phyloP scores from a whole-genome alignment of 345 rosid species.

The Moringa oleifera region DNA sequence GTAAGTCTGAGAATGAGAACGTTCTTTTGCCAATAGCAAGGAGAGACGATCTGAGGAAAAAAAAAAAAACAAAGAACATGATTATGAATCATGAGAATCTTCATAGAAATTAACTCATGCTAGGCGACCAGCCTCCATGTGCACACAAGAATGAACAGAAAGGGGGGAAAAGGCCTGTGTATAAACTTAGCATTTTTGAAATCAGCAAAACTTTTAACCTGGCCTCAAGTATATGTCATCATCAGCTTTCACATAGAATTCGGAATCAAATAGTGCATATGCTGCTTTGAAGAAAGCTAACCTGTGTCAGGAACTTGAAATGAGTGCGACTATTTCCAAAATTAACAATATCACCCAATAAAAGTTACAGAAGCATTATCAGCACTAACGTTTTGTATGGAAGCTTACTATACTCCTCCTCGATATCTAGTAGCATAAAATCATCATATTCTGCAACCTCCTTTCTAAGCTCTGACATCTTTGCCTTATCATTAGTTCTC shows the following conservation, averaged over 20 bases:
- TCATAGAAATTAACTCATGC: neutral
- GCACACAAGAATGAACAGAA: neutral
- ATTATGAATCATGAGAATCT: neutral
- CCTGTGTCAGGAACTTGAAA: constrained; percentile 28
- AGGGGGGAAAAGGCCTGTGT: too few relatives aligned
- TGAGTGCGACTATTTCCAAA: neutral
- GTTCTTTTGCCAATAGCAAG: constrained; percentile 70
- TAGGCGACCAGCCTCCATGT: neutral
- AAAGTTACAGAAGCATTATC: constrained; percentile 1
- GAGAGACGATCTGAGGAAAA: constrained; percentile 63
- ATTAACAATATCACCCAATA: neutral
- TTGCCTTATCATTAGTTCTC: constrained; percentile 44
- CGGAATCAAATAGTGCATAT: constrained; percentile 71
- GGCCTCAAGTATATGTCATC: constrained; percentile 92
- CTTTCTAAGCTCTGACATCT: constrained; percentile 59
- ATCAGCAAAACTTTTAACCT: constrained; percentile 36
- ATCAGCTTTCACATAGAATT: constrained; percentile 93
- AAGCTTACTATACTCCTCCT: constrained; percentile 97
- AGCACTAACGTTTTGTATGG: constrained; percentile 95
- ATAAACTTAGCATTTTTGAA: too few relatives aligned
- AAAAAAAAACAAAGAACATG: neutral
- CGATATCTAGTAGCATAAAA: constrained; percentile 74
- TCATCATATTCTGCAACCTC: constrained; percentile 82
- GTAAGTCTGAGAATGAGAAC: constrained; percentile 78
- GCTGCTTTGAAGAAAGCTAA: constrained; percentile 90